Evolutionary conservation across 1,284 basidiomycete species (phyloP).

Genomic region (Ganoderma resinaceum): DNA sequence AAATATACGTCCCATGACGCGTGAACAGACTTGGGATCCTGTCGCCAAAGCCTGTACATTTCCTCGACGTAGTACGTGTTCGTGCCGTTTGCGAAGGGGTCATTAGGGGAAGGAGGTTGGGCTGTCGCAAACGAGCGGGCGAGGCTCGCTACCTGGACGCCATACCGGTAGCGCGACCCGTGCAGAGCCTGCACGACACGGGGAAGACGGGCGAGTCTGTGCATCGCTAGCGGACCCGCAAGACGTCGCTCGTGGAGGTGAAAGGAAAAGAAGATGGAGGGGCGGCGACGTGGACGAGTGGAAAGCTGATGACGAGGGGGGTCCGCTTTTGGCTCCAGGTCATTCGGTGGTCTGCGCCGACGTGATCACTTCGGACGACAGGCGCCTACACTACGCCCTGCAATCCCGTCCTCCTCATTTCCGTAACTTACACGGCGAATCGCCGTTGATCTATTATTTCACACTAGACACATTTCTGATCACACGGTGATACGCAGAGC

Average conservation of each 20-base stretch:
- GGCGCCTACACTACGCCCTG: slow-evolving; percentile 14
- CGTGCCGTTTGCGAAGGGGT: slow-evolving; percentile 88
- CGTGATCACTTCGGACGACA: slow-evolving; percentile 18
- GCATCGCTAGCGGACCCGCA: slow-evolving; percentile 26
- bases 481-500: not conserved
- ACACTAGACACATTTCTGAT: not conserved
- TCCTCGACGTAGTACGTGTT: slow-evolving; percentile 97
- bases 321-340: slow-evolving; percentile 23
- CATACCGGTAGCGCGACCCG: slow-evolving; percentile 30
- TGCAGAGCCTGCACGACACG: slow-evolving; percentile 31
- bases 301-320: slow-evolving; percentile 29
- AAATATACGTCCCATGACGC: slow-evolving; percentile 97
- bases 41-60: slow-evolving; percentile 92
- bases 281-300: slow-evolving; percentile 28
- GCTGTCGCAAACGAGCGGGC: slow-evolving; percentile 55
- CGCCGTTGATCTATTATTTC: not conserved
- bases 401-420: slow-evolving; percentile 3
- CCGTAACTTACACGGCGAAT: not conserved
- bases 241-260: slow-evolving; percentile 27
- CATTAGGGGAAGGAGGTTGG: slow-evolving; percentile 69
- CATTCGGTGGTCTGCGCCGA: slow-evolving; percentile 28
- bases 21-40: slow-evolving; percentile 93
- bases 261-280: slow-evolving; percentile 18
- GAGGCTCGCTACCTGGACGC: slow-evolving; percentile 26
- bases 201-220: slow-evolving; percentile 32